Evolutionary conservation across 2,329 filamentous ascomycete genomes (phyloP).

Genomic region (Aureobasidium zeae): DNA sequence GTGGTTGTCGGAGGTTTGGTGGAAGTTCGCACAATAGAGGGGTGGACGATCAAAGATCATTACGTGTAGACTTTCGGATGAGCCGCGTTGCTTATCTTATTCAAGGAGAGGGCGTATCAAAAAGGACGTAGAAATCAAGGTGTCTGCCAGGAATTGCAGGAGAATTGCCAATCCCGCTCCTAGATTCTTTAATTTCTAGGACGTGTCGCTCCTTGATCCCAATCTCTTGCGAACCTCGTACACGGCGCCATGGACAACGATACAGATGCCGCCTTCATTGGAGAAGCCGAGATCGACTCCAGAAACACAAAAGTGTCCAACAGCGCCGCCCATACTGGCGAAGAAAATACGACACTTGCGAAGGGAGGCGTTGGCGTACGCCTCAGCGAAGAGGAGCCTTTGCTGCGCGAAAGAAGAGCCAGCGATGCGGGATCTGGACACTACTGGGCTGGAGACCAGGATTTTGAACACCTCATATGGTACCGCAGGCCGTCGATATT

Average conservation of each 20-base stretch:
- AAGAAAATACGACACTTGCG: conserved; percentile 16
- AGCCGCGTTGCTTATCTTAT: conserved; percentile 12
- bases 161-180: conserved; percentile 12
- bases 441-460: conserved; percentile 27
- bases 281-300: conserved; percentile 26
- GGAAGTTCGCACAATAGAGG: no score
- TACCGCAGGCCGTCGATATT: conserved; percentile 59
- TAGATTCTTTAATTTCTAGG: no score
- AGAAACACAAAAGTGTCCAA: neutral
- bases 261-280: conserved; percentile 27
- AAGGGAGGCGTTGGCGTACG: conserved; percentile 18
- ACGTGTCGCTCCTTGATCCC: neutral
- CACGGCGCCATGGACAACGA: conserved; percentile 19
- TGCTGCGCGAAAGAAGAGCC: conserved; percentile 18
- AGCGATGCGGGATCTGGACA: conserved; percentile 21
- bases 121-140: conserved; percentile 5
- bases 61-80: conserved; percentile 15
- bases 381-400: conserved; percentile 18
- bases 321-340: conserved; percentile 6
- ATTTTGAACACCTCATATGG: conserved; percentile 55
- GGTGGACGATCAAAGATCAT: conserved; percentile 2
- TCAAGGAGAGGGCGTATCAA: neutral
- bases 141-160: conserved; percentile 4
- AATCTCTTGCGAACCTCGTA: neutral
- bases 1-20: no score